A percentile compares a stretch with the other conserved stretches of the same genome.
These are phyloP conservation scores for Salix dunnii DNA, from an alignment of 345 rosid genomes.

Conservation along the genomic window DNA sequence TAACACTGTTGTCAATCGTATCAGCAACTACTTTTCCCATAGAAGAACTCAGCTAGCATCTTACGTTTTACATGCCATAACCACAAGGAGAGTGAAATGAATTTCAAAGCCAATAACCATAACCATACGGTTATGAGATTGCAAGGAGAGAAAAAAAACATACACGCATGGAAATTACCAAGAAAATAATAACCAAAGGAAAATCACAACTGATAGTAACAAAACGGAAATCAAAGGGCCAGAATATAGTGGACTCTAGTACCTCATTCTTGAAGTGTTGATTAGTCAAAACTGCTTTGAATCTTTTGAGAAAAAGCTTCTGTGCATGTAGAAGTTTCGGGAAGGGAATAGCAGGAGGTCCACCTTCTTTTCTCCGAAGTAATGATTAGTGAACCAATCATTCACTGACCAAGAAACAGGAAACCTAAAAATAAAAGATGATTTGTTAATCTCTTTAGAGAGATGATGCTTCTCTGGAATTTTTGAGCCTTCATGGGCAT, in stretches of 20 bases:
- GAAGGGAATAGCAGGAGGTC: conserved; percentile 43
- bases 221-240: no score
- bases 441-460: conserved; percentile 1
- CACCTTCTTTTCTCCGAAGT: conserved; percentile 55
- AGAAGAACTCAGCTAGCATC: no score
- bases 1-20: no score
- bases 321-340: conserved; percentile 52
- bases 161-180: no score
- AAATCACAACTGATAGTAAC: no score
- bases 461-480: conserved; percentile 23
- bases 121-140: no score
- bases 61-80: no score
- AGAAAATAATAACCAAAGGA: no score
- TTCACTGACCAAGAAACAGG: conserved; percentile 40
- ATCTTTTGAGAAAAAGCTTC: conserved; percentile 47
- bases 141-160: no score
- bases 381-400: conserved; percentile 31
- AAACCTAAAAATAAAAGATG: conserved; percentile 42
- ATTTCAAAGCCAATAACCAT: no score
- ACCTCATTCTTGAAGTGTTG: conserved; percentile 43
- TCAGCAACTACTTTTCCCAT: no score
- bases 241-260: background rate
- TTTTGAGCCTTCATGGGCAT: conserved; percentile 38
- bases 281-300: conserved; percentile 15
- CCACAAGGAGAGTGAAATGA: no score